These are phyloP conservation scores for Ophiosphaerella herpotricha DNA, from an alignment of 2,329 filamentous ascomycete species.

Conservation along the genomic window DNA sequence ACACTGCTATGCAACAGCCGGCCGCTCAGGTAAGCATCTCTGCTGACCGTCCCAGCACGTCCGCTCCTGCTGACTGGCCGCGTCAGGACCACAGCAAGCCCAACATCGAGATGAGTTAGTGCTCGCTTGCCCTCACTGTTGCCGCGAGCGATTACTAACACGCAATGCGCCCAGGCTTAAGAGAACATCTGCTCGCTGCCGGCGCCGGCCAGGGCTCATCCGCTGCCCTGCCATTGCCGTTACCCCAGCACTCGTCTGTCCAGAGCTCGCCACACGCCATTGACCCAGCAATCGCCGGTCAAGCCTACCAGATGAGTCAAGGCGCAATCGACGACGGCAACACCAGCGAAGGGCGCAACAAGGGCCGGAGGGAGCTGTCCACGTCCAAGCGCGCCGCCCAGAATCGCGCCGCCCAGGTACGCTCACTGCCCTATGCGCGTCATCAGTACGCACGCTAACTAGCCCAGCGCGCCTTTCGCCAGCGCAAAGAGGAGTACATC, in stretches of 20 bases:
- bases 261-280: constrained; percentile 59
- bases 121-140: constrained; percentile 11
- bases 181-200: constrained; percentile 65
- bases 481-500: constrained; percentile 97
- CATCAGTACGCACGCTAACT: constrained; percentile 21
- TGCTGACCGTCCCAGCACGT: constrained; percentile 21
- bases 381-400: constrained; percentile 96
- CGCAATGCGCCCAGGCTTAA: constrained; percentile 56
- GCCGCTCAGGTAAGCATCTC: constrained; percentile 59
- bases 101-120: constrained; percentile 52
- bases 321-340: constrained; percentile 54
- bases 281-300: constrained; percentile 62
- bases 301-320: constrained; percentile 53
- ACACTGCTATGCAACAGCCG: constrained; percentile 44
- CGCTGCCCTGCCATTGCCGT: constrained; percentile 37
- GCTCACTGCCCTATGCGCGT: constrained; percentile 1
- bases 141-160: constrained; percentile 38
- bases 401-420: constrained; percentile 93
- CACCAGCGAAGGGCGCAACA: constrained; percentile 48
- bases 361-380: constrained; percentile 88
- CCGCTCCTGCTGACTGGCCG: constrained; percentile 32
- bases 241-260: constrained; percentile 38
- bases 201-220: constrained; percentile 46
- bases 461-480: constrained; percentile 85
- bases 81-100: constrained; percentile 40